phyloP scores from a whole-genome alignment of 345 rosid species.

The Hibiscus mutabilis region DNA sequence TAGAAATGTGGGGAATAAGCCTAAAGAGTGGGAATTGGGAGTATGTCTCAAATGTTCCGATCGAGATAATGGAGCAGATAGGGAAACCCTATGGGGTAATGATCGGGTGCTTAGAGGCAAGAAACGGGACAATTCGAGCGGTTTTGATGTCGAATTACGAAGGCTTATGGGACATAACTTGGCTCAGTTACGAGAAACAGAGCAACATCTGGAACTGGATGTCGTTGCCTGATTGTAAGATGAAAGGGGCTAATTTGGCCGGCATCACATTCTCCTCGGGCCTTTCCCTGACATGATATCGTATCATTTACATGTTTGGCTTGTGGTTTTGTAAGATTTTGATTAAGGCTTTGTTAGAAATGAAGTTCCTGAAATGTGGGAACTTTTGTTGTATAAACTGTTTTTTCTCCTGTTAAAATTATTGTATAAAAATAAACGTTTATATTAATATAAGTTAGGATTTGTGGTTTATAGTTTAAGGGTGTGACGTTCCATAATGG shows the following conservation, averaged over 20 bases:
- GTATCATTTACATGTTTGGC: neutral
- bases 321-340: neutral
- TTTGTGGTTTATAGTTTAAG: no score
- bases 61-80: slow-evolving; percentile 27
- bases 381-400: neutral
- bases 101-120: slow-evolving; percentile 64
- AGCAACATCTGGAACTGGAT: slow-evolving; percentile 35
- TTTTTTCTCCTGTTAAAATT: no score
- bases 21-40: slow-evolving; percentile 33
- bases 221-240: slow-evolving; percentile 44
- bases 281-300: slow-evolving; percentile 25
- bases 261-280: slow-evolving; percentile 66
- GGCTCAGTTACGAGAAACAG: slow-evolving; percentile 42
- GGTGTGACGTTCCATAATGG: no score
- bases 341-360: neutral
- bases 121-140: slow-evolving; percentile 36
- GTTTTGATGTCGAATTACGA: slow-evolving; percentile 49
- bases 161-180: slow-evolving; percentile 53
- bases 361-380: neutral
- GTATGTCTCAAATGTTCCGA: slow-evolving; percentile 35
- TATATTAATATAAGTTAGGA: no score
- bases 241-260: slow-evolving; percentile 67
- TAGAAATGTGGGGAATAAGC: neutral
- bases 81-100: slow-evolving; percentile 44
- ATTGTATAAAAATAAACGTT: no score